A percentile compares a stretch with the other conserved stretches of the same genome.
These are phyloP conservation scores for Acanthamoeba quina DNA, from an alignment of 208 protist species.

Conservation along the genomic window DNA sequence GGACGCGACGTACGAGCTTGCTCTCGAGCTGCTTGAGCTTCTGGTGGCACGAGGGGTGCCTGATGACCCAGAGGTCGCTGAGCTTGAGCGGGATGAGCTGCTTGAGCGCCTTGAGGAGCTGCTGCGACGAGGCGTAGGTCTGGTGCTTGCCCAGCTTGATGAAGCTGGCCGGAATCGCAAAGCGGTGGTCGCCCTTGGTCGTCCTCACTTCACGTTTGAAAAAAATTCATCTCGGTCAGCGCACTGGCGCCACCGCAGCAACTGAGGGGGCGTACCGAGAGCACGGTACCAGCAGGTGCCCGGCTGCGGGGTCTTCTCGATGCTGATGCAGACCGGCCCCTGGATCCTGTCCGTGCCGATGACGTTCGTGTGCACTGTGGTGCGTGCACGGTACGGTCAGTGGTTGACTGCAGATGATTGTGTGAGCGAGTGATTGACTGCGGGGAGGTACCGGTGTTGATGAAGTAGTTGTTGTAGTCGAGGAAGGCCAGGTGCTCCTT, in stretches of 20 bases:
- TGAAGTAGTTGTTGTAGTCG: slow-evolving; percentile 70
- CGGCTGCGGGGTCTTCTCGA: slow-evolving; percentile 1
- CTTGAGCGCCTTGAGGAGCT: slow-evolving; percentile 50
- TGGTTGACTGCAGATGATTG: not conserved
- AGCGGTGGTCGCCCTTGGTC: slow-evolving; percentile 37
- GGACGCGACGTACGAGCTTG: slow-evolving; percentile 34
- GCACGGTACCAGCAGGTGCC: slow-evolving; percentile 45
- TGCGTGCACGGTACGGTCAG: too few species aligned
- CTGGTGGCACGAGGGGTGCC: slow-evolving; percentile 19
- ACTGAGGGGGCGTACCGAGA: not conserved
- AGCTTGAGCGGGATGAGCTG: slow-evolving; percentile 43
- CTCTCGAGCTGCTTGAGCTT: slow-evolving; percentile 26
- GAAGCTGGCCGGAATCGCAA: slow-evolving; percentile 33
- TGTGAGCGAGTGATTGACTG: not conserved
- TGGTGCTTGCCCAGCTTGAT: slow-evolving; percentile 43
- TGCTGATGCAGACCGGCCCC: slow-evolving; percentile 23
- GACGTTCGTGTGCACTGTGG: slow-evolving; percentile 46
- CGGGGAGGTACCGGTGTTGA: not conserved
- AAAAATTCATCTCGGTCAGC: too few species aligned
- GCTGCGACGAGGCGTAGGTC: slow-evolving; percentile 10
- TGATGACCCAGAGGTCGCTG: slow-evolving; percentile 52
- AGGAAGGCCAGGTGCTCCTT: slow-evolving; percentile 65
- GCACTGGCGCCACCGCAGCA: too few species aligned
- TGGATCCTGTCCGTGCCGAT: slow-evolving; percentile 28
- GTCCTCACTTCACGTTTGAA: not conserved